Conservation (phyloP, 441 rosid genomes). For the Manihot esculenta region DNA sequence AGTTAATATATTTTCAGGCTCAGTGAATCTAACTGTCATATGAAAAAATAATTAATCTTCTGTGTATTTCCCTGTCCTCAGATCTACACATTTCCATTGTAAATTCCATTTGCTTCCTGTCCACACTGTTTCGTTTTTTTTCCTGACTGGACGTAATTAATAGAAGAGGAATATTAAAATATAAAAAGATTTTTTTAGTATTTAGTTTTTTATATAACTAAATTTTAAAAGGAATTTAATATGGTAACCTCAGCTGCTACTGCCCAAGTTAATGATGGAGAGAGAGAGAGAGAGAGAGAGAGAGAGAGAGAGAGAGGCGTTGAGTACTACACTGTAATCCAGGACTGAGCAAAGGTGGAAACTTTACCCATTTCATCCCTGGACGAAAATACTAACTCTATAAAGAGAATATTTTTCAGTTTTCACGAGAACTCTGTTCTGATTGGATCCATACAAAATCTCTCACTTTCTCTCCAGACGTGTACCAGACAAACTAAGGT, state of each 20-base stretch:
- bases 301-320: no score
- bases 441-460: constrained; percentile 60
- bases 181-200: no score
- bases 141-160: no score
- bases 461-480: background rate
- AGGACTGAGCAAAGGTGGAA: background rate
- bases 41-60: background rate
- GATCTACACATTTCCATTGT: constrained; percentile 6
- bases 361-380: background rate
- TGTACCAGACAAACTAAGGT: background rate
- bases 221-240: no score
- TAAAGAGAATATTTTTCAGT: no score
- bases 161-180: no score
- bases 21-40: background rate
- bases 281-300: no score
- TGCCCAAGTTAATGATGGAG: no score
- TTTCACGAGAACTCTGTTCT: constrained; percentile 41
- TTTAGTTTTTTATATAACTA: no score
- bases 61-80: background rate
- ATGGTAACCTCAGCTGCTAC: no score
- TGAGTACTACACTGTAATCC: no score
- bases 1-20: no score
- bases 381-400: constrained; percentile 1
- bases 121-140: background rate
- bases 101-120: constrained; percentile 8